Conservation (phyloP, 441 rosid species). For the Francoa sonchifolia region DNA sequence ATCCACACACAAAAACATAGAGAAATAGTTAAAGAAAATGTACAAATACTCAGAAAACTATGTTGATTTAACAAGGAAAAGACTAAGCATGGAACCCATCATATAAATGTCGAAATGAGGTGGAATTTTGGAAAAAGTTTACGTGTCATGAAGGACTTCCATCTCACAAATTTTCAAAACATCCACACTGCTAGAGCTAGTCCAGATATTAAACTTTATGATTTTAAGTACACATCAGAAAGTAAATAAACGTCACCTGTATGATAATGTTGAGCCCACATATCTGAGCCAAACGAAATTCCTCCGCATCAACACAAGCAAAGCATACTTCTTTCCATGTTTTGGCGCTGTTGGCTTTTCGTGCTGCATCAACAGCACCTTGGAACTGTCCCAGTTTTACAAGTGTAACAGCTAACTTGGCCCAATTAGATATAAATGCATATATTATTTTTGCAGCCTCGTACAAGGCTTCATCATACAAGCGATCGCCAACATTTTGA, state of each 20-base stretch:
- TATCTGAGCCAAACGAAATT: constrained; percentile 94
- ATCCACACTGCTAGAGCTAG: neutral
- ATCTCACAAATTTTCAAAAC: neutral
- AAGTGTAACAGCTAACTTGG: constrained; percentile 88
- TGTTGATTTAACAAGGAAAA: too few species aligned
- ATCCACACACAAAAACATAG: neutral
- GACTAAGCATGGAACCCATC: too few species aligned
- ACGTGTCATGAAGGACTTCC: neutral
- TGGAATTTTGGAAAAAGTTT: neutral
- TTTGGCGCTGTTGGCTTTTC: constrained; percentile 98
- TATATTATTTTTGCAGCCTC: constrained; percentile 97
- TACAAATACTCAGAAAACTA: neutral
- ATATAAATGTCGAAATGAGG: too few species aligned
- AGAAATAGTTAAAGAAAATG: neutral
- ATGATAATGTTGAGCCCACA: constrained; percentile 92
- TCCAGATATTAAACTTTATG: neutral
- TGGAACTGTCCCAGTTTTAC: constrained; percentile 89
- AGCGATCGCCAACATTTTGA: constrained; percentile 87
- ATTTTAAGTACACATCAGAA: neutral
- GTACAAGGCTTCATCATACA: constrained; percentile 72
- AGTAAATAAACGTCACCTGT: constrained; percentile 41
- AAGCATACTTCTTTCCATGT: constrained; percentile 99
- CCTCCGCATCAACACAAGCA: constrained; percentile 99
- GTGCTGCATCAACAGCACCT: constrained; percentile 98
- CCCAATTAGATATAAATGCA: constrained; percentile 96